Percentiles rank a stretch among this genome's conserved stretches.
These are phyloP conservation scores for Phytophthora cajani DNA, from an alignment of 352 stramenopile genomes.

Conservation along the genomic window DNA sequence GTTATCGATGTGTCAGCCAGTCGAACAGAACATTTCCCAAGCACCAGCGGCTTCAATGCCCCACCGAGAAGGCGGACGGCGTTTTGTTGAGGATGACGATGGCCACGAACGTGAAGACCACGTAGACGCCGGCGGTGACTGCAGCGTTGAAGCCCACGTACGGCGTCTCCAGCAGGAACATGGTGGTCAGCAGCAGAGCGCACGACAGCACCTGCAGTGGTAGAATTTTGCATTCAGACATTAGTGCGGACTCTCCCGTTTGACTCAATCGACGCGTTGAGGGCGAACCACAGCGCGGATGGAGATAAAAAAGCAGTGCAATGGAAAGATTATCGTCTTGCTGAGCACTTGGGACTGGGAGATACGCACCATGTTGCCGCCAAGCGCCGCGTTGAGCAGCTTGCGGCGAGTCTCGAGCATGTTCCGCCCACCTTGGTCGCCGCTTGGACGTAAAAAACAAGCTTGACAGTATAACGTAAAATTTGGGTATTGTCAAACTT, in stretches of 20 bases:
- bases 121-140: slow-evolving; percentile 59
- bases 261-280: not conserved
- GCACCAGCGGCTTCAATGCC: not conserved
- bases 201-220: slow-evolving; percentile 59
- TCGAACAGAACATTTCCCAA: no score
- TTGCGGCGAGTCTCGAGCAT: slow-evolving; percentile 75
- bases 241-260: slow-evolving; percentile 16
- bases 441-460: slow-evolving; percentile 2
- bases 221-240: not conserved
- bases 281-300: slow-evolving; percentile 4
- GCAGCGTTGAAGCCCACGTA: slow-evolving; percentile 74
- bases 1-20: no score
- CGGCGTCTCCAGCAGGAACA: slow-evolving; percentile 77
- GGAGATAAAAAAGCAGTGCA: slow-evolving; percentile 17
- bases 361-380: slow-evolving; percentile 68
- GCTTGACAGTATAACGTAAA: not conserved
- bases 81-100: slow-evolving; percentile 85
- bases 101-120: slow-evolving; percentile 78
- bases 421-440: not conserved
- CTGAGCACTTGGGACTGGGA: not conserved
- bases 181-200: slow-evolving; percentile 65
- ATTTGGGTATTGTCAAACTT: not conserved
- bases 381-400: slow-evolving; percentile 75
- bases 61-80: slow-evolving; percentile 78
- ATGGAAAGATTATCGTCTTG: not conserved